Base-by-base conservation (phyloP, 2,329 filamentous ascomycete genomes). In the Colletotrichum nymphaeae region DNA sequence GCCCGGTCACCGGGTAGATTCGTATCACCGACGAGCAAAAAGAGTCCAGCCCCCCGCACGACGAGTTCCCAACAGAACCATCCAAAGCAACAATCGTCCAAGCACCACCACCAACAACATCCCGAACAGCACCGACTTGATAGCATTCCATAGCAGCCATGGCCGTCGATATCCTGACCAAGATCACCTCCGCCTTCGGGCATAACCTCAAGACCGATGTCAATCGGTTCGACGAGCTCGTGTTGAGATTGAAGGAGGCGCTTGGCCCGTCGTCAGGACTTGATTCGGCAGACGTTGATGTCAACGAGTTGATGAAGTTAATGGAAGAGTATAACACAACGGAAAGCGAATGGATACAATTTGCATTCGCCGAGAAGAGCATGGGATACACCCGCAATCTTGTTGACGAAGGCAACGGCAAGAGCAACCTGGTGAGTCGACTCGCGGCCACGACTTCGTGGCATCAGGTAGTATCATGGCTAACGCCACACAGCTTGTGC, bases 331-430 rank as follows among this genome's bases (percentile, higher is more conserved):
- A 98, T 83, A 81, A 88, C 63, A 94, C 93, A 59, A 84, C 90
- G 52, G 87, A 92, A 69, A 82, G 85, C 30, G 92, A 95, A 68
- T 98, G 95, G 95, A 80, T 84, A 66, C 87, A 86, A 75, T 98
- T 94, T 83, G 94, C 93, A 32, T 89, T 96, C 77, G 88, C 88
- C n/a, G 93, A 97, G 78, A 77, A 84, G 22, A 91, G 87, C 75
- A 88, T 92, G 78, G 89, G 89, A 1, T 98, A 98, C 82, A 98
- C 95, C 14, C 87, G 95, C 68, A 98, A 98, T 80, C 88, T 98
- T 4, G 95, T 98, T 57, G 94, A 97, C 79, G 93, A 95, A 80
- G 94, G 95, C 3, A 98, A 98, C 77, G 95, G 85, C 72, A 94
- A 94, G 82, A 92, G 91, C 79, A 94, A 94, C 78, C 81, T 94